Evolutionary conservation across 2,329 filamentous ascomycete species (phyloP).

Genomic region (Fusarium armeniacum): DNA sequence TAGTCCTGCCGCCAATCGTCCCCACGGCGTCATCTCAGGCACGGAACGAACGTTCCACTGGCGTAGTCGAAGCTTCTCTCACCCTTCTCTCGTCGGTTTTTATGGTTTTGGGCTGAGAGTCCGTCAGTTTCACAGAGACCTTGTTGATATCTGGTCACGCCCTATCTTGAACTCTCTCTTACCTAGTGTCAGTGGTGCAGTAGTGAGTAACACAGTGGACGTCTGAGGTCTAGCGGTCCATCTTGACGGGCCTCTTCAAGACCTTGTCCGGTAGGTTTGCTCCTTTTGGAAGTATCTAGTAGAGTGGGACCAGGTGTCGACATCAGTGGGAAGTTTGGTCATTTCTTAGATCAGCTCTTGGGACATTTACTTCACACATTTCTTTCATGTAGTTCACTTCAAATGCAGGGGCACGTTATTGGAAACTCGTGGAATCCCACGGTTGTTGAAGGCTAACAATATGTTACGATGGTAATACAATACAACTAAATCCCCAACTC

Average conservation of each 20-base stretch:
- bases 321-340: not conserved
- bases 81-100: not conserved
- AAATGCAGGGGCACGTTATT: not conserved
- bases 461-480: slow-evolving; percentile 41
- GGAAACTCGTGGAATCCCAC: slow-evolving; percentile 18
- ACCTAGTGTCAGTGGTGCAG: not conserved
- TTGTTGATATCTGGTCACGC: not conserved
- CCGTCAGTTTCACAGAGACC: slow-evolving; percentile 21
- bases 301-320: not conserved
- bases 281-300: not conserved
- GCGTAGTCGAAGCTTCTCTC: slow-evolving; percentile 2
- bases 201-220: not conserved
- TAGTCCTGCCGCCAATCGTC: slow-evolving; percentile 1
- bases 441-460: slow-evolving; percentile 22
- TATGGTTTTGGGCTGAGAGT: slow-evolving; percentile 13
- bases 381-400: not conserved
- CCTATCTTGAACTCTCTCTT: slow-evolving; percentile 8
- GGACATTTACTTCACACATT: not conserved
- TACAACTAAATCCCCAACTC: slow-evolving; percentile 37
- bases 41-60: slow-evolving; percentile 15
- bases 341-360: not conserved
- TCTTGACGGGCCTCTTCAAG: not conserved
- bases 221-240: slow-evolving; percentile 1
- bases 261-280: not conserved
- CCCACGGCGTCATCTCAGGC: slow-evolving; percentile 7